Percentiles rank a stretch among this genome's conserved stretches.
phyloP scores from a whole-genome alignment of 352 stramenopile genomes.

The Phytophthora colocasiae region DNA sequence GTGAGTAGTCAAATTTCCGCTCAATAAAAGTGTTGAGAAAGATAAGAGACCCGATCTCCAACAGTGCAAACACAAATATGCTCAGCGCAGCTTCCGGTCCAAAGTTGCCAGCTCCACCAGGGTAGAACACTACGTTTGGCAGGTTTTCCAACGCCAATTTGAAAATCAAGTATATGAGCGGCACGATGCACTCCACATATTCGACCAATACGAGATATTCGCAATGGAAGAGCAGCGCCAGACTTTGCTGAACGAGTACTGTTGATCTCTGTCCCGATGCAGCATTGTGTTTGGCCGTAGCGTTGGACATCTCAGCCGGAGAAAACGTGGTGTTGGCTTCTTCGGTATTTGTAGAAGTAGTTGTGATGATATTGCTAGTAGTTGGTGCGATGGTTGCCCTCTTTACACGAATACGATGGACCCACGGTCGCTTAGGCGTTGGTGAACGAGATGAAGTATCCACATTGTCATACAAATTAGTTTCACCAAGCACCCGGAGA shows the following conservation, averaged over 20 bases:
- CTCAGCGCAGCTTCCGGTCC: neutral
- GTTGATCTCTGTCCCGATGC: neutral
- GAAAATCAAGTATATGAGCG: conserved; percentile 35
- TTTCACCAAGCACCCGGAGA: neutral
- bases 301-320: neutral
- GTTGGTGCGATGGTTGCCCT: neutral
- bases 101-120: conserved; percentile 6
- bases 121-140: conserved; percentile 41
- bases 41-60: neutral
- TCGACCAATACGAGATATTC: conserved; percentile 40
- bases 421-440: neutral
- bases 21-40: neutral
- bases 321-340: neutral
- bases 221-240: conserved; percentile 37
- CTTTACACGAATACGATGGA: neutral
- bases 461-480: neutral
- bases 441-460: neutral
- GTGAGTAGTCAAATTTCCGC: conserved; percentile 8
- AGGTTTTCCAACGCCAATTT: conserved; percentile 36
- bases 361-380: neutral
- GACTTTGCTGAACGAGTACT: conserved; percentile 9
- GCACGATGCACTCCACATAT: conserved; percentile 48
- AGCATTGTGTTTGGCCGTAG: neutral
- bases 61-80: neutral
- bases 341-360: no score